Evolutionary conservation across 2,329 filamentous ascomycete genomes (phyloP), one percentile per base, ranked within the genome.

Genomic region (Clonostachys byssicola): DNA sequence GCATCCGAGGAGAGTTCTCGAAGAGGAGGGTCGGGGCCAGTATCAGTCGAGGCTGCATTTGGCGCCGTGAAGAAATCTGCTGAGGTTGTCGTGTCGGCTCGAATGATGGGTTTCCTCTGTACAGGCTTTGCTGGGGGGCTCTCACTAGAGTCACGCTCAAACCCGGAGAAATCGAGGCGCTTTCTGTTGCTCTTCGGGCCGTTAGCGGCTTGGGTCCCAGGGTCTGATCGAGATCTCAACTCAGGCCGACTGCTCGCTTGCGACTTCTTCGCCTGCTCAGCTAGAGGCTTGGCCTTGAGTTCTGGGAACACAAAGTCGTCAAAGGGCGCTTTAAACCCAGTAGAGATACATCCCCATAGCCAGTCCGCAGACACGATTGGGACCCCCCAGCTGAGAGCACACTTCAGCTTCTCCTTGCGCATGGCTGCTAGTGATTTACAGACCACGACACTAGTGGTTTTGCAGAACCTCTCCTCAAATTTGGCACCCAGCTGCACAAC

Each of bases 321-420:
- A 40, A 74, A 61, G 2, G 78, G 73, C 4, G 72, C 63, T 5
- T 70, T 66, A 51, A 56, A 69, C 6, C 80, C 80, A 0, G 70
- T 79, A 57, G 75, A 73, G 44, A 96, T 83, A 54, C 88, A 94
- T 45, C 85, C 78, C 85, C 88, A 94, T 4, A 99, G 73, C 94
- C 94, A 99, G 18, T 86, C 80, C 16, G 82, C 80, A 8, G 79
- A 79, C 12, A 97, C 88, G n/a, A 92, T 82, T 3, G 91, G 89
- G 12, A 97, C 86, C 5, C 78, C 77, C 75, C 88, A 89, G 56
- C 85, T 77, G 9, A 82, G 63, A 1, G 91, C 91, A 59, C 89
- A 85, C 41, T 86, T 81, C 16, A 94, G 71, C 66, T 99, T 99
- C 53, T 94, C 86, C 48, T 73, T 78, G 62, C 79, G 70, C 67